phyloP scores from a whole-genome alignment of 2,329 filamentous ascomycete genomes.

The Botryotinia calthae region DNA sequence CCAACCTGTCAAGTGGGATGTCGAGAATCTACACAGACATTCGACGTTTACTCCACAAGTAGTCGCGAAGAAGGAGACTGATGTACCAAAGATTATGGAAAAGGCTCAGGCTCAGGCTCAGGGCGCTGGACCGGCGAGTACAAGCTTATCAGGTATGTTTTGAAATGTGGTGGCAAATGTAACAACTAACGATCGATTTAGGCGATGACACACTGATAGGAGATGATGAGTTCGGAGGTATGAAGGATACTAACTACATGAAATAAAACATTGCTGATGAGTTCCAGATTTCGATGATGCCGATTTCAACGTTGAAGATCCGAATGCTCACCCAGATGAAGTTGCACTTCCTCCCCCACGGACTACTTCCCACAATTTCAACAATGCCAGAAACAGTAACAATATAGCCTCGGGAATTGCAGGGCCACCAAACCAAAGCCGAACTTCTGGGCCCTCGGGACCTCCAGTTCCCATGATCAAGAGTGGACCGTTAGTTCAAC shows the following conservation, averaged over 20 bases:
- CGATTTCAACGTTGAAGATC: conserved; percentile 67
- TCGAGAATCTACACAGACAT: conserved; percentile 78
- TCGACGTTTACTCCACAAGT: conserved; percentile 53
- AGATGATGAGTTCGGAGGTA: conserved; percentile 56
- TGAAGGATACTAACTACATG: conserved; percentile 42
- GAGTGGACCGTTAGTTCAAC: conserved; percentile 32
- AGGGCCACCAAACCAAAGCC: conserved; percentile 33
- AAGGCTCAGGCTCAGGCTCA: conserved; percentile 28
- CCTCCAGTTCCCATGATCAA: conserved; percentile 14
- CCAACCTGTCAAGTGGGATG: conserved; percentile 72
- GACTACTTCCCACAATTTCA: conserved; percentile 28
- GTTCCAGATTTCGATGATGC: conserved; percentile 69
- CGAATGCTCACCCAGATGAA: conserved; percentile 71
- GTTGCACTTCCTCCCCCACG: conserved; percentile 53
- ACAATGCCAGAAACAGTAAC: conserved; percentile 25
- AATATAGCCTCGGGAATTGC: conserved; percentile 18
- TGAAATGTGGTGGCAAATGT: background rate
- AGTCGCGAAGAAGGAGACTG: conserved; percentile 30
- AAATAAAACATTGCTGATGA: conserved; percentile 37
- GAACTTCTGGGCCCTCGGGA: conserved; percentile 31
- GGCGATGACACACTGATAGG: conserved; percentile 42
- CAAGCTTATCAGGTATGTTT: conserved; percentile 5
- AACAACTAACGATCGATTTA: conserved; percentile 25
- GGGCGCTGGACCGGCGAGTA: background rate
- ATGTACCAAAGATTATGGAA: conserved; percentile 36